Percentiles rank a stretch among this genome's conserved stretches.
Evolutionary conservation across 805 yeast species (phyloP).

Genomic region (Lipomyces oligophaga): DNA sequence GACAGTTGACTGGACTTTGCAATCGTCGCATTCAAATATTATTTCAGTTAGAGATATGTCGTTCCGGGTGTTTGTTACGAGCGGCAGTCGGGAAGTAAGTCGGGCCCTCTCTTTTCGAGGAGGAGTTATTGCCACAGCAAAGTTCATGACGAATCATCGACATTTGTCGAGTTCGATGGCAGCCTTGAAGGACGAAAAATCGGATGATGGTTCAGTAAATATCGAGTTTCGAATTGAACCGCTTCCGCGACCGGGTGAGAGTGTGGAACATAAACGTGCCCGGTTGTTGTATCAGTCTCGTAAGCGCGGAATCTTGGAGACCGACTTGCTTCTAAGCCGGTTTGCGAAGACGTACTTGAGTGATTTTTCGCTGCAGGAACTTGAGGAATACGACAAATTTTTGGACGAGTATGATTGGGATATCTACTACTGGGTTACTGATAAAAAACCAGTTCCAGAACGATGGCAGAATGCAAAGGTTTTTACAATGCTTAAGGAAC

Average conservation of each 20-base stretch:
- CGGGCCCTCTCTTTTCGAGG: no score
- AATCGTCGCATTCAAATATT: no score
- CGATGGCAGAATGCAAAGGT: constrained; percentile 71
- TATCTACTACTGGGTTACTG: constrained; percentile 95
- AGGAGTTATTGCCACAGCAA: no score
- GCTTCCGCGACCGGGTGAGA: constrained; percentile 68
- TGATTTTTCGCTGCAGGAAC: constrained; percentile 55
- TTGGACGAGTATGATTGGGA: constrained; percentile 99
- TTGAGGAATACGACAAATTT: constrained; percentile 67
- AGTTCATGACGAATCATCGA: no score
- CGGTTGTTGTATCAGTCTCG: constrained; percentile 86
- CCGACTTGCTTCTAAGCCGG: constrained; percentile 78
- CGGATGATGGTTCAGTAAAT: constrained; percentile 27
- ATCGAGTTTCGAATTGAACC: constrained; percentile 71
- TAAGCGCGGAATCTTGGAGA: constrained; percentile 91
- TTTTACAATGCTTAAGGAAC: constrained; percentile 61
- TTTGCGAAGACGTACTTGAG: constrained; percentile 76
- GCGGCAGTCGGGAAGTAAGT: no score
- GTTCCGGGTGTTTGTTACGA: no score
- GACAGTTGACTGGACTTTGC: no score
- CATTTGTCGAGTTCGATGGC: not conserved
- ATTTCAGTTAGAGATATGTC: no score
- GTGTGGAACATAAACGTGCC: constrained; percentile 72
- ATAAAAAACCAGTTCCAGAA: constrained; percentile 75
- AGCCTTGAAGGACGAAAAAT: not conserved